These are phyloP conservation scores for Colletotrichum destructivum DNA, from an alignment of 2,329 filamentous ascomycete genomes.

Conservation along the genomic window DNA sequence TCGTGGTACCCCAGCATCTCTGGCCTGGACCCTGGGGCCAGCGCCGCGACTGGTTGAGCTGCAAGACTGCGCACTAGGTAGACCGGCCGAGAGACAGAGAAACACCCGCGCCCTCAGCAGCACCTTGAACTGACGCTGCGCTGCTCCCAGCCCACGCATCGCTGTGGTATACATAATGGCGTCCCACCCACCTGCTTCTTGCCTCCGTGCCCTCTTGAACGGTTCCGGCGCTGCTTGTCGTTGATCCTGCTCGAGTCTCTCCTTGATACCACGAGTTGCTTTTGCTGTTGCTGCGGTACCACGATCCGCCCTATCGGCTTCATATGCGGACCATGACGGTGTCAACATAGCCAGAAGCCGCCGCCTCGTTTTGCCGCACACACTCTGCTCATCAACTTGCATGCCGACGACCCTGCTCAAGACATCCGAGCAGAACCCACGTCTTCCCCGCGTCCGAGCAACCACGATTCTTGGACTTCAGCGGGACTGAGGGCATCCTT, in stretches of 20 bases:
- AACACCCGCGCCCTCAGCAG: constrained; percentile 28
- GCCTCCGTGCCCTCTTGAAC: constrained; percentile 19
- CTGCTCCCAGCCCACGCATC: constrained; percentile 24
- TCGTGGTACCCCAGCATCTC: constrained; percentile 36
- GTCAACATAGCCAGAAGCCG: constrained; percentile 29
- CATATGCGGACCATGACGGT: constrained; percentile 32
- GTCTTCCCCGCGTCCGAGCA: constrained; percentile 2
- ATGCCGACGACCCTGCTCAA: constrained; percentile 11
- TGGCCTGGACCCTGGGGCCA: constrained; percentile 30
- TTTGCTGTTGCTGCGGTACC: constrained; percentile 12
- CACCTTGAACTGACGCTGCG: constrained; percentile 10
- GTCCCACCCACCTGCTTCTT: constrained; percentile 37
- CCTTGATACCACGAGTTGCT: constrained; percentile 41
- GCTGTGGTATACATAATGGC: constrained; percentile 36
- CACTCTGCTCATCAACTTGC: constrained; percentile 18
- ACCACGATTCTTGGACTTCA: constrained; percentile 25
- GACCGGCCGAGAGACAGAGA: constrained; percentile 26
- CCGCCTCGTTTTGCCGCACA: constrained; percentile 6
- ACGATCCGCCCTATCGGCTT: constrained; percentile 13
- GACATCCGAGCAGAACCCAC: not conserved
- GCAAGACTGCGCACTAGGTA: constrained; percentile 17
- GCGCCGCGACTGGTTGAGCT: constrained; percentile 36
- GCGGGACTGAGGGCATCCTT: constrained; percentile 34
- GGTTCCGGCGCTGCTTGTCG: constrained; percentile 31
- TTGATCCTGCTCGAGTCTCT: constrained; percentile 40